Base-by-base conservation (phyloP, 2,329 filamentous ascomycete genomes). In the Ascocoryne sarcoides region DNA sequence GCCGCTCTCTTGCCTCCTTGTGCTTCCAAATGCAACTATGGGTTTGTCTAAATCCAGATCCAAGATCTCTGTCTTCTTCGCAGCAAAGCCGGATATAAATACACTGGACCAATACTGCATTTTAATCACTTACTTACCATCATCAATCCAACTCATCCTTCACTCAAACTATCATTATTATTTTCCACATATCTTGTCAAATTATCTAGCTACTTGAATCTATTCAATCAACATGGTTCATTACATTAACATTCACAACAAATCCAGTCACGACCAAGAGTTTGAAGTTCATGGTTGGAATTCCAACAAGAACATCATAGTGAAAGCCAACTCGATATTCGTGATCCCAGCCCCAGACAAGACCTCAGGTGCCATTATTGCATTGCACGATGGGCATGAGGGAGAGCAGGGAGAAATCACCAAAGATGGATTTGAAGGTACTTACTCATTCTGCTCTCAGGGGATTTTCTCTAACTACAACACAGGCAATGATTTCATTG, bases 351-450 rank as follows among this genome's bases (percentile, higher is more conserved):
- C 60, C 9, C 45, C 56, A 5, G 60, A 64, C 41, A 54, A 56
- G 12, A 54, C 56, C 4, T 62, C 58, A 0, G 63, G 63, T 4
- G 63, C 62, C 19, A 61, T 65, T 37, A 64, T 65, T 35, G 61
- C 62, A 19, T 48, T 64, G 1, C 62, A 65, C 39, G 59, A 61
- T 16, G 60, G 60, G 21, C 48, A 56, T 14, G 60, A 63, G 37
- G 59, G 62, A 30, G 63, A 65, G 44, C 62, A 64, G 50, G 62
- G 60, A 16, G 62, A 65, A 47, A 61, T 64, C 38, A 65, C 61
- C 38, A 64, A 64, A 44, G 46, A 53, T 33, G 62, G 62, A 15
- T 63, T 39, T 32, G 36, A 30, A 45, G 46, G 35, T 21, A 15
- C 34, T 17, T 34, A 32, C 32, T 7, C 23, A 30, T 10, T 3